These are phyloP conservation scores for Pythium guiyangense DNA, from an alignment of 352 stramenopile species.

Conservation along the genomic window DNA sequence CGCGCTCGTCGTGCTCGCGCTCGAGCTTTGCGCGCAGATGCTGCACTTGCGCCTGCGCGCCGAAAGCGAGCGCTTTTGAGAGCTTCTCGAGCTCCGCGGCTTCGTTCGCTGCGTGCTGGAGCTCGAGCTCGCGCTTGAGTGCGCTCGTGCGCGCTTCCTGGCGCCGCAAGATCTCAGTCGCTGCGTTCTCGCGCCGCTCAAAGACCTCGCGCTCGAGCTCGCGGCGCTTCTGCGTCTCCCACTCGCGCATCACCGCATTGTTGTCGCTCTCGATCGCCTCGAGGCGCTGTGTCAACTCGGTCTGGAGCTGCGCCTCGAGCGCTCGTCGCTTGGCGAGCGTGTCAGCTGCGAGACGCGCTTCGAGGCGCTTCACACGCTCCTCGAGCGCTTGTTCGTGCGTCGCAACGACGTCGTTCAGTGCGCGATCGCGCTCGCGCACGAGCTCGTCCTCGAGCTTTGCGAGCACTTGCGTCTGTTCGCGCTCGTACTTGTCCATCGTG, in stretches of 20 bases:
- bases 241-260: slow-evolving; percentile 18
- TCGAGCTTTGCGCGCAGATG: slow-evolving; percentile 44
- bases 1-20: slow-evolving; percentile 29
- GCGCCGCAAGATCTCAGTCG: slow-evolving; percentile 25
- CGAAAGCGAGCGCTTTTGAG: slow-evolving; percentile 48
- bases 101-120: slow-evolving; percentile 32
- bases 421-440: slow-evolving; percentile 27
- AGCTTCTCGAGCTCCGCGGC: slow-evolving; percentile 49
- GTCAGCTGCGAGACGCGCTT: slow-evolving; percentile 29
- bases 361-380: slow-evolving; percentile 32
- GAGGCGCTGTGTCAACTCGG: slow-evolving; percentile 27
- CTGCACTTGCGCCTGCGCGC: slow-evolving; percentile 56
- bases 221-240: slow-evolving; percentile 41
- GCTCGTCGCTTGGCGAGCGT: slow-evolving; percentile 26
- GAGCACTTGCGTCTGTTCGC: slow-evolving; percentile 30
- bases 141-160: slow-evolving; percentile 42
- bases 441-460: slow-evolving; percentile 21
- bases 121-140: slow-evolving; percentile 39
- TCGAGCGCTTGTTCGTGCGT: slow-evolving; percentile 32
- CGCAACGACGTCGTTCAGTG: slow-evolving; percentile 26
- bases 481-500: slow-evolving; percentile 44
- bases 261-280: slow-evolving; percentile 29
- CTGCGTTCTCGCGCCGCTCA: slow-evolving; percentile 29
- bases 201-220: slow-evolving; percentile 43
- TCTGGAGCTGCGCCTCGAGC: slow-evolving; percentile 27